Evolutionary conservation across 768 basidiomycete species (phyloP), one percentile per base, ranked within the genome.

Genomic region (Trametes villosa): DNA sequence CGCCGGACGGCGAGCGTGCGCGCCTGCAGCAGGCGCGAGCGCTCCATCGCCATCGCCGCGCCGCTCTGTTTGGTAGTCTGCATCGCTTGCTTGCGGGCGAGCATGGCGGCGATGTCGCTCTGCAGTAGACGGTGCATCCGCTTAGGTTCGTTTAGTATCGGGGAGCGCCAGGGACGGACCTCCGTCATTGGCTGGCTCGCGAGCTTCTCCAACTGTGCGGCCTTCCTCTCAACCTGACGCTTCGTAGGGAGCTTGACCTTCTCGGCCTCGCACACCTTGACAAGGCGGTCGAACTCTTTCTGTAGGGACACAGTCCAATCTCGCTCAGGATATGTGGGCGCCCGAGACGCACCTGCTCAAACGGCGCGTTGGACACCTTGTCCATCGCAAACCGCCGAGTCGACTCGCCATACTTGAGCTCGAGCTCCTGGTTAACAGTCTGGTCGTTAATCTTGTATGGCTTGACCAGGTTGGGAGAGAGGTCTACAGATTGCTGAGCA

Each of bases 41-140:
- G 81, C 68, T 92, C 86, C 51, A 89, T 73, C 3, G 82, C 81
- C 11, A 75, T 62, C 40, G 67, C 65, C 17, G 70, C 68, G 11
- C 67, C 68, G 53, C 68, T 76, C 59, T 64, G 78, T 46, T 72
- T 76, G 49, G 54, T 15, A 77, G 71, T 56, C 11, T 71, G 60
- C 36, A 75, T 55, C 27, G 70, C 64, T 40, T 77, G 82, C 74
- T 89, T 93, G 65, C 86, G 87, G 11, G 82, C 85, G 57, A 91
- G 78, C 83, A 89, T 92, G n/a, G 81, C 81, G n/a, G 77, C 78
- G 63, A 98, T 83, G 67, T 98, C 96, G 63, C 82, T 87, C 94
- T 96, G 72, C 26, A 57, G 24, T 45, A 22, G 18, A 5, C 11
- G 20, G 7, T 9, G 4, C 69, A 1, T 59, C 79, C 11, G 90